Evolutionary conservation across 2,329 filamentous ascomycete genomes (phyloP).

Genomic region (Ceratocystis variospora): DNA sequence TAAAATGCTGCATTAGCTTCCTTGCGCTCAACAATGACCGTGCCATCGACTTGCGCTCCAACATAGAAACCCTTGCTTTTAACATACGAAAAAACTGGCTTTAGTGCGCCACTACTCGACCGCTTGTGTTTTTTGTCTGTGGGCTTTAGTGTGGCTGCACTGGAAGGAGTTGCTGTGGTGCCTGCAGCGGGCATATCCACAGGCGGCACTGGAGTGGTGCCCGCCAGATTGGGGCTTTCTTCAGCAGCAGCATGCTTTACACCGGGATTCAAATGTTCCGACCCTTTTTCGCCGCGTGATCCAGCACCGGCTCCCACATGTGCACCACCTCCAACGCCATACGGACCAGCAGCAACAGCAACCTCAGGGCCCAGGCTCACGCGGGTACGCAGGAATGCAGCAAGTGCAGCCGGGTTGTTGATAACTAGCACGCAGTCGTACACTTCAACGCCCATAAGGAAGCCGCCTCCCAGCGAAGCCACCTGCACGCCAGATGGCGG

Average conservation of each 20-base stretch:
- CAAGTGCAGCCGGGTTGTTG: conserved; percentile 60
- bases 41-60: conserved; percentile 75
- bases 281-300: conserved; percentile 1
- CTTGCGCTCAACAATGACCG: conserved; percentile 69
- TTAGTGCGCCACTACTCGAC: conserved; percentile 22
- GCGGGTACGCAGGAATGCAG: conserved; percentile 61
- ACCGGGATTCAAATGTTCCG: conserved; percentile 12
- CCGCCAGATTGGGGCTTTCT: not conserved
- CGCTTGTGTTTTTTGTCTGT: conserved; percentile 19
- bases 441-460: conserved; percentile 70
- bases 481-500: conserved; percentile 72
- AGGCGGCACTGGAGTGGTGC: not conserved
- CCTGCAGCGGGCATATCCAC: not conserved
- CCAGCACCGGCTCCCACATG: conserved; percentile 36
- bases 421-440: conserved; percentile 84
- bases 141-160: conserved; percentile 36
- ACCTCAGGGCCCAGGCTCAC: conserved; percentile 68
- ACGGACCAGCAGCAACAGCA: conserved; percentile 55
- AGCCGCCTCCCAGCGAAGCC: conserved; percentile 65
- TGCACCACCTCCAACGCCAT: conserved; percentile 58
- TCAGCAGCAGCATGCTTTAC: not conserved
- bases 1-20: conserved; percentile 85
- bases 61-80: conserved; percentile 84
- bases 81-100: conserved; percentile 53
- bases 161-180: conserved; percentile 24